These are phyloP conservation scores for Melastoma candidum DNA, from an alignment of 441 rosid species.

Conservation along the genomic window DNA sequence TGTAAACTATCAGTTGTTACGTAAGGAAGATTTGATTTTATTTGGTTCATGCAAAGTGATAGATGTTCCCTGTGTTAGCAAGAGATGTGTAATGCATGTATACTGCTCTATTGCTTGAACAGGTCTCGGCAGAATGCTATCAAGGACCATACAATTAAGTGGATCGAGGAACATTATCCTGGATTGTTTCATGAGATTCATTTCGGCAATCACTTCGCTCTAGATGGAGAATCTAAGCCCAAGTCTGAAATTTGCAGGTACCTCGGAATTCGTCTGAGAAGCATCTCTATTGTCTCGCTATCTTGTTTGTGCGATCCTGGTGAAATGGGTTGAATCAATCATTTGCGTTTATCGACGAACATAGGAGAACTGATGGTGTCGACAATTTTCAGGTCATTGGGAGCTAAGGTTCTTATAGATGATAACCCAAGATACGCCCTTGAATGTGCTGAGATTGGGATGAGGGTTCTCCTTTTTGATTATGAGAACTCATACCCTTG, in stretches of 20 bases:
- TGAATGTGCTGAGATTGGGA: constrained; percentile 87
- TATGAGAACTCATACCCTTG: constrained; percentile 93
- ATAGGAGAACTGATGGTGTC: too few species aligned
- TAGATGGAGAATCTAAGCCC: constrained; percentile 79
- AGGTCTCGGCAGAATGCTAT: constrained; percentile 95
- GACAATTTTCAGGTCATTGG: constrained; percentile 52
- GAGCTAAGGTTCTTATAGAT: constrained; percentile 84
- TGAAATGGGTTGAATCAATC: too few species aligned
- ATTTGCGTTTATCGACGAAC: too few species aligned
- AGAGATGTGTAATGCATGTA: constrained; percentile 2
- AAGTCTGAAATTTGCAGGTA: constrained; percentile 99
- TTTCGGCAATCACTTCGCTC: constrained; percentile 24
- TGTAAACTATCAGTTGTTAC: constrained; percentile 87
- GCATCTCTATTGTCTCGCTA: too few species aligned
- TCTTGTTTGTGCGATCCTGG: too few species aligned
- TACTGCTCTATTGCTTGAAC: constrained; percentile 13
- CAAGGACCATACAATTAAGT: constrained; percentile 89
- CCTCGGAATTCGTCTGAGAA: too few species aligned
- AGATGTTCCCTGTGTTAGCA: not conserved
- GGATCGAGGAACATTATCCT: constrained; percentile 79
- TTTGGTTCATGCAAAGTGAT: not conserved
- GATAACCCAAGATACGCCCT: constrained; percentile 93
- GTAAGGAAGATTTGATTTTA: constrained; percentile 41
- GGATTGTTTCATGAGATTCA: constrained; percentile 59
- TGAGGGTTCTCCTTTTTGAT: constrained; percentile 84